A percentile compares a stretch with the other conserved stretches of the same genome.
Conservation (phyloP, 1,139 yeast species). For the Pichia sp. region DNA sequence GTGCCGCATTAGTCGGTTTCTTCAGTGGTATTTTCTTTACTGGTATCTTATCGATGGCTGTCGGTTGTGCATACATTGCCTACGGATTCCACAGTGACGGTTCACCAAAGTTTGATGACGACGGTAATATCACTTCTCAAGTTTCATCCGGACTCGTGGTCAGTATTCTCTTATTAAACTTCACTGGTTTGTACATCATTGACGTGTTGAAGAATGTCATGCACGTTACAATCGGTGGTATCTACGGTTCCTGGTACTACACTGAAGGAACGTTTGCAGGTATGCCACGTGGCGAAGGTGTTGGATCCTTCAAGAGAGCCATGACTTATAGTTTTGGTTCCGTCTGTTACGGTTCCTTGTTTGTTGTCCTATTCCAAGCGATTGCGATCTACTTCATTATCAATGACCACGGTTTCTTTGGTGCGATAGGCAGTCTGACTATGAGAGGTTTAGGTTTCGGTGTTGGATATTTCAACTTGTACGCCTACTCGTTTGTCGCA, state of each 20-base stretch:
- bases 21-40: slow-evolving; percentile 32
- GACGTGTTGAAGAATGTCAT: slow-evolving; percentile 85
- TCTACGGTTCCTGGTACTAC: slow-evolving; percentile 90
- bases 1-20: slow-evolving; percentile 61
- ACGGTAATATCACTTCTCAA: slow-evolving; percentile 57
- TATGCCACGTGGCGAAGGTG: slow-evolving; percentile 76
- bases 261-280: slow-evolving; percentile 76
- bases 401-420: slow-evolving; percentile 36
- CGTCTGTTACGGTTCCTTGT: slow-evolving; percentile 81
- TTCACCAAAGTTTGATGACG: slow-evolving; percentile 22
- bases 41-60: slow-evolving; percentile 14
- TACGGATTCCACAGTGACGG: slow-evolving; percentile 60
- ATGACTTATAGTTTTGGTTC: slow-evolving; percentile 89
- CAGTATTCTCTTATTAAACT: slow-evolving; percentile 46
- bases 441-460: slow-evolving; percentile 33
- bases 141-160: slow-evolving; percentile 66
- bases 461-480: slow-evolving; percentile 75
- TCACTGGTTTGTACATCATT: slow-evolving; percentile 83
- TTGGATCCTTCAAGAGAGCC: slow-evolving; percentile 80
- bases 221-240: slow-evolving; percentile 82
- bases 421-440: slow-evolving; percentile 52
- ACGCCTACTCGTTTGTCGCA: slow-evolving; percentile 86
- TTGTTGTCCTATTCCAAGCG: slow-evolving; percentile 74
- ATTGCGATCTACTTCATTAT: slow-evolving; percentile 22
- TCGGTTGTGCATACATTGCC: slow-evolving; percentile 32